Base-by-base conservation (phyloP, 768 basidiomycete genomes). In the Lactarius sp. region DNA sequence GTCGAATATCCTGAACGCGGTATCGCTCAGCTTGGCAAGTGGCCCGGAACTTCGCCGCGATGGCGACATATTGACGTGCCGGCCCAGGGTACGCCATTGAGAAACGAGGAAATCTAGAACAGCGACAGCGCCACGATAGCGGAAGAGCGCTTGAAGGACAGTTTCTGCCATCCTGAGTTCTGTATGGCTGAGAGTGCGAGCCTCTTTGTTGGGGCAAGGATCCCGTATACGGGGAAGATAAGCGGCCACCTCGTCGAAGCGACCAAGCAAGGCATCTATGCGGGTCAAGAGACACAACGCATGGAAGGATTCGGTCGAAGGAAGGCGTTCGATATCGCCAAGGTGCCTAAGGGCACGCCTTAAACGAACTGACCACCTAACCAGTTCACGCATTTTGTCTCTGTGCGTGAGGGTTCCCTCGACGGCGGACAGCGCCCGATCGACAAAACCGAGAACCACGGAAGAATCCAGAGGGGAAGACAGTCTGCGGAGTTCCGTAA, bases 381-480 rank as follows among this genome's bases (percentile, higher is more conserved):
- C 52, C 37, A 68, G 54, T 27, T 66, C 59, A 4, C 52, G 64
- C 55, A 52, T 33, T 54, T 62, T 56, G 20, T 67, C 51, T 31
- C 36, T 27, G 33, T 46, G 41, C n/a, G 36, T 33, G 53, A 59
- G 58, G 13, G 57, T 36, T 20, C 18, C 51, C 52, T 68, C 67
- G n/a, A 66, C n/a, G 42, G 41, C 46, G 22, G 65, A 51, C 13
- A 62, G 41, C 2, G 59, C 61, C n/a, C 65, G 65, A 66, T 68
- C 67, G 31, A 62, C 53, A 31, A 68, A 68, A 22, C 20, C 36
- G 47, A 68, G 52, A 52, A 57, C 39, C 63, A 60, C 47, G 49
- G 58, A 52, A 39, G 59, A 36, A 16, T 37, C 34, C 9, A 36
- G 53, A 7, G 60, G 49, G 5, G 56, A 36, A 50, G 59, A n/a